Percentiles rank a stretch among this genome's conserved stretches.
These are phyloP conservation scores for Paramecium caudatum DNA, from an alignment of 73 alveolate species.

Conservation along the genomic window DNA sequence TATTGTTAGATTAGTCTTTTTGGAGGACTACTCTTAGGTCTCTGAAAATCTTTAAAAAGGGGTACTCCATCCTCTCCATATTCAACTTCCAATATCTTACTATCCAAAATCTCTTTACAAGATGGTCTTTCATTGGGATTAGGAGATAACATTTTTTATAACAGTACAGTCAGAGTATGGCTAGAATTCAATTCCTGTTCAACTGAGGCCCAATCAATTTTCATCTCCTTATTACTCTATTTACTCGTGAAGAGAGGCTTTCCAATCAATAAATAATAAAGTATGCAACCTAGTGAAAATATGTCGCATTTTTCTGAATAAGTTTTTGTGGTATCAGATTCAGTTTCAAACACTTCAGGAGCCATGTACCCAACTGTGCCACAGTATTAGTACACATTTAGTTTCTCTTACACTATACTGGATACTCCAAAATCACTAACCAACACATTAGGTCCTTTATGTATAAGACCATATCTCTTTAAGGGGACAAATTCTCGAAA, in stretches of 20 bases:
- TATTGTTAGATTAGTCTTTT: neutral
- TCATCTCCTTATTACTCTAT: constrained; percentile 48
- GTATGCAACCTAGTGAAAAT: constrained; percentile 77
- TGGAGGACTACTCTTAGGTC: constrained; percentile 73
- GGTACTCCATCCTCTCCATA: constrained; percentile 69
- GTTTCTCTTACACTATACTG: constrained; percentile 18
- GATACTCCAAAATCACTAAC: constrained; percentile 65
- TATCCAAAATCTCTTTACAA: constrained; percentile 33
- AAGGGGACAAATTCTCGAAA: constrained; percentile 56
- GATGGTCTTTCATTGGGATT: constrained; percentile 58
- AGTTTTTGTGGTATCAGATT: constrained; percentile 43
- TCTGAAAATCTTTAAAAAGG: constrained; percentile 43
- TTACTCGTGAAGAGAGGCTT: constrained; percentile 32
- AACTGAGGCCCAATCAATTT: constrained; percentile 31
- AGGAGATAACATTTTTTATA: constrained; percentile 54
- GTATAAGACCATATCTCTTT: constrained; percentile 42
- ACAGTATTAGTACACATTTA: constrained; percentile 24
- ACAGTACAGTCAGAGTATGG: constrained; percentile 45
- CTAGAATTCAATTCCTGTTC: constrained; percentile 61
- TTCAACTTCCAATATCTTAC: constrained; percentile 51
- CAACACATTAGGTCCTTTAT: constrained; percentile 37
- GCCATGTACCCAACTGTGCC: constrained; percentile 81
- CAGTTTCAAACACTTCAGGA: constrained; percentile 78
- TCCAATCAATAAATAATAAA: constrained; percentile 71
- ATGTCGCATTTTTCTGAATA: constrained; percentile 73